Percentiles rank a stretch among this genome's conserved stretches.
Evolutionary conservation across 257 asterid genomes (phyloP).

Genomic region (Jacaranda copaia): DNA sequence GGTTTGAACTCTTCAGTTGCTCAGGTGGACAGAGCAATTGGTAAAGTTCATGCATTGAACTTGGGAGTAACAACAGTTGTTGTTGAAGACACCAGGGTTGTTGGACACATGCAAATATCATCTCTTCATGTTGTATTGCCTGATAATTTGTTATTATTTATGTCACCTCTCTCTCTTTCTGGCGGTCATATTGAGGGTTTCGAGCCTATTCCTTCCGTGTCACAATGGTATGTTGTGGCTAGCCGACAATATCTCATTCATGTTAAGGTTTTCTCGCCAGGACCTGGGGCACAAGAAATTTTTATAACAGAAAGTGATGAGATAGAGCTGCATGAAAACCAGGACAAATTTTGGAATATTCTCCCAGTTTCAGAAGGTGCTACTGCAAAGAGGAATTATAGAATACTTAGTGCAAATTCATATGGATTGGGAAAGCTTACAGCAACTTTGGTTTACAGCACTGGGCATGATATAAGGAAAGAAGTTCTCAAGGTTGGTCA

Average conservation of each 20-base stretch:
- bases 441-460: conserved; percentile 67
- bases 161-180: conserved; percentile 66
- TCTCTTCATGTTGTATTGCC: conserved; percentile 87
- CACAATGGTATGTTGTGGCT: conserved; percentile 84
- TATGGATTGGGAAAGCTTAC: conserved; percentile 83
- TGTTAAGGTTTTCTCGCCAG: conserved; percentile 72
- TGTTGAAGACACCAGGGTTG: conserved; percentile 90
- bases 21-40: conserved; percentile 63
- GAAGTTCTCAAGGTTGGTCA: conserved; percentile 83
- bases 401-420: conserved; percentile 66
- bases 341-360: conserved; percentile 68
- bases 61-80: conserved; percentile 72
- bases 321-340: conserved; percentile 62
- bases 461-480: conserved; percentile 58
- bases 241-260: conserved; percentile 74
- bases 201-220: conserved; percentile 58
- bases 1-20: conserved; percentile 81
- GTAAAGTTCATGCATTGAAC: conserved; percentile 65
- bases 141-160: conserved; percentile 63
- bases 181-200: conserved; percentile 58
- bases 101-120: conserved; percentile 80
- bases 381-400: conserved; percentile 44
- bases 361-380: conserved; percentile 60
- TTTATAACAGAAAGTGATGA: conserved; percentile 76
- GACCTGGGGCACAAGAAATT: conserved; percentile 71